Conservation (phyloP, 2,329 filamentous ascomycete species). For the Calonectria naviculata region DNA sequence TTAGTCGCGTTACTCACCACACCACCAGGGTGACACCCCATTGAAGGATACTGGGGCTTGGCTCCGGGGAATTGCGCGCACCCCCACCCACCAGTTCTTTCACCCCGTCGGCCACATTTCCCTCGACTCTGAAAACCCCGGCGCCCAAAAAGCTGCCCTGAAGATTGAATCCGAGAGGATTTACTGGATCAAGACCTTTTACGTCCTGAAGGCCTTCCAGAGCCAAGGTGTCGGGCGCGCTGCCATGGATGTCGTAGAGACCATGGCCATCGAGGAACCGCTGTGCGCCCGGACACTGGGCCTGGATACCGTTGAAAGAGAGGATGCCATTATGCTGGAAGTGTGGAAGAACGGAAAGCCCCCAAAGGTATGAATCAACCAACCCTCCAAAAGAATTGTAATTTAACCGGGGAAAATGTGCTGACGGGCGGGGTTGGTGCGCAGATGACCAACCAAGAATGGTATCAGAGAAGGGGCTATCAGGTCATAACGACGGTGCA, state of each 20-base stretch:
- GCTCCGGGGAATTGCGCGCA: slow-evolving; percentile 27
- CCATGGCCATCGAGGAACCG: slow-evolving; percentile 38
- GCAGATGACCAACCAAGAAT: slow-evolving; percentile 42
- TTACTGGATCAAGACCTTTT: slow-evolving; percentile 47
- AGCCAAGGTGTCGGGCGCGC: slow-evolving; percentile 40
- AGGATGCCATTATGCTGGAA: slow-evolving; percentile 26
- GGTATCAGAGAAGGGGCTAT: slow-evolving; percentile 44
- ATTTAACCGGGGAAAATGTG: not conserved
- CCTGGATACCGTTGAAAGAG: slow-evolving; percentile 41
- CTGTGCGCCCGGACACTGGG: slow-evolving; percentile 38
- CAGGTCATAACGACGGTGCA: slow-evolving; percentile 32
- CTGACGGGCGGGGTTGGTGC: not conserved
- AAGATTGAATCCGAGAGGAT: slow-evolving; percentile 31
- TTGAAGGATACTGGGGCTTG: slow-evolving; percentile 30
- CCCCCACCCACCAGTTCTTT: slow-evolving; percentile 24
- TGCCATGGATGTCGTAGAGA: slow-evolving; percentile 43
- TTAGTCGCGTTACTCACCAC: not conserved
- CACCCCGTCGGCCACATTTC: slow-evolving; percentile 40
- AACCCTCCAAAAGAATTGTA: rapidly evolving
- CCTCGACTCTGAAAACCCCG: slow-evolving; percentile 32
- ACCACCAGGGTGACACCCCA: slow-evolving; percentile 19
- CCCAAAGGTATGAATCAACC: slow-evolving; percentile 12
- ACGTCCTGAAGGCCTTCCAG: slow-evolving; percentile 38
- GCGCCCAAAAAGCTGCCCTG: slow-evolving; percentile 15
- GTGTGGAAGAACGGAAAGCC: slow-evolving; percentile 4